These are phyloP conservation scores for Inga leiocalycina DNA, from an alignment of 306 rosid genomes.

Conservation along the genomic window DNA sequence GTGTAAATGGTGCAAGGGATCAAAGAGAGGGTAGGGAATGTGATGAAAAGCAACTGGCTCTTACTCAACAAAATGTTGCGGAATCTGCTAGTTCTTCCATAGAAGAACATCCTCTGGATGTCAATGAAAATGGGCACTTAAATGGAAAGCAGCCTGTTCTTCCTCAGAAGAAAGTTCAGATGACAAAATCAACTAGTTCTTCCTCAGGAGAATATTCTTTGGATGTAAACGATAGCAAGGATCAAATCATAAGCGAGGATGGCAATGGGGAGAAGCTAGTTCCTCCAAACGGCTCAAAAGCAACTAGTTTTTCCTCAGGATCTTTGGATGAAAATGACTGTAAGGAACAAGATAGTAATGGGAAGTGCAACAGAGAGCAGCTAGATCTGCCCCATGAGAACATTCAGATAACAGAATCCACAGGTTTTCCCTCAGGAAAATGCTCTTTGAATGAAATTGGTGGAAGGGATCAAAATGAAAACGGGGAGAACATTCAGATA, in stretches of 20 bases:
- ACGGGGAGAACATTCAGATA: neutral
- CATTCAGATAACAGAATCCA: neutral
- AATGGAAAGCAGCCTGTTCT: neutral
- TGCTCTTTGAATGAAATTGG: slow-evolving; percentile 25
- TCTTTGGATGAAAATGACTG: slow-evolving; percentile 18
- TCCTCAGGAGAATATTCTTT: slow-evolving; percentile 3
- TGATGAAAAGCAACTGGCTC: neutral
- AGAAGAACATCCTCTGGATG: neutral
- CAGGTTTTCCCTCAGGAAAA: slow-evolving; percentile 37
- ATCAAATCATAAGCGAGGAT: slow-evolving; percentile 25
- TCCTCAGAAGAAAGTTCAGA: slow-evolving; percentile 7
- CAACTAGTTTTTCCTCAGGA: slow-evolving; percentile 4
- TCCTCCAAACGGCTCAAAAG: neutral
- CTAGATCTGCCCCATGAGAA: neutral
- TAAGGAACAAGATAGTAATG: slow-evolving; percentile 25
- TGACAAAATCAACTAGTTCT: neutral
- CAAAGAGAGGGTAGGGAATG: slow-evolving; percentile 25
- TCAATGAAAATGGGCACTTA: neutral
- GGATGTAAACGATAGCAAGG: slow-evolving; percentile 22
- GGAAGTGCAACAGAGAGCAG: slow-evolving; percentile 29
- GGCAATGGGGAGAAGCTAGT: slow-evolving; percentile 15
- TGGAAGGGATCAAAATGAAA: slow-evolving; percentile 33
- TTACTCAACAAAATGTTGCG: neutral
- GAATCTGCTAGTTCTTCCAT: neutral
- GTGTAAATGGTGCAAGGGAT: slow-evolving; percentile 25